Evolutionary conservation across 495 filamentous ascomycete genomes (phyloP).

Genomic region (Pyrenula massariospora): DNA sequence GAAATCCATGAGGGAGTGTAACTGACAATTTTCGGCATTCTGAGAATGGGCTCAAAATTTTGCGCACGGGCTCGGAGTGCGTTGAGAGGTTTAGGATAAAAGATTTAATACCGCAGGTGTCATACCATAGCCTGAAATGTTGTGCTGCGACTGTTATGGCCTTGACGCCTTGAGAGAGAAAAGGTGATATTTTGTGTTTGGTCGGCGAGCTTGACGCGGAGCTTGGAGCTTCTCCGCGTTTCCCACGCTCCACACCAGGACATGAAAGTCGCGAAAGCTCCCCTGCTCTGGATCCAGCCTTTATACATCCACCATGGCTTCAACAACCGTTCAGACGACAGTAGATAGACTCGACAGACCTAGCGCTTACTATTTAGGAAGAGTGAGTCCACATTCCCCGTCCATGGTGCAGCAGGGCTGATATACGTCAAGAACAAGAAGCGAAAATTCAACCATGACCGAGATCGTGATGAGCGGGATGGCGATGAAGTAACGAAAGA

Average conservation of each 20-base stretch:
- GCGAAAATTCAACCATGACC: constrained; percentile 42
- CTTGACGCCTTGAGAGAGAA: no score
- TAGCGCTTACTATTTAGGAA: constrained; percentile 73
- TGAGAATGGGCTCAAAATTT: no score
- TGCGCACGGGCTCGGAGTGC: no score
- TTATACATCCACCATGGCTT: no score
- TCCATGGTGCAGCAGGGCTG: not conserved
- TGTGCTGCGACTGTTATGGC: no score
- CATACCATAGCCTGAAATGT: no score
- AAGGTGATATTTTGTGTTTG: no score
- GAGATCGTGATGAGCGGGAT: constrained; percentile 42
- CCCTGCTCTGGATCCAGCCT: no score
- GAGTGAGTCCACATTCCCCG: constrained; percentile 37
- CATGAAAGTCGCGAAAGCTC: constrained; percentile 1
- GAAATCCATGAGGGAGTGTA: constrained; percentile 78
- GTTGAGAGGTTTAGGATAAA: no score
- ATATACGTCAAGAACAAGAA: constrained; percentile 49
- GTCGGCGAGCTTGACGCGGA: not conserved
- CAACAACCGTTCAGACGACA: constrained; percentile 42
- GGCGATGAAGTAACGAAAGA: constrained; percentile 37
- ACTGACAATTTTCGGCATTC: constrained; percentile 70
- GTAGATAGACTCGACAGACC: constrained; percentile 82
- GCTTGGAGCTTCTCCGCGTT: not conserved
- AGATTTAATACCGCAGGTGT: no score
- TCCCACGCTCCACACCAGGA: not conserved